Evolutionary conservation across 169 alveolate genomes (phyloP).

Genomic region (Cryptosporidium muris): DNA sequence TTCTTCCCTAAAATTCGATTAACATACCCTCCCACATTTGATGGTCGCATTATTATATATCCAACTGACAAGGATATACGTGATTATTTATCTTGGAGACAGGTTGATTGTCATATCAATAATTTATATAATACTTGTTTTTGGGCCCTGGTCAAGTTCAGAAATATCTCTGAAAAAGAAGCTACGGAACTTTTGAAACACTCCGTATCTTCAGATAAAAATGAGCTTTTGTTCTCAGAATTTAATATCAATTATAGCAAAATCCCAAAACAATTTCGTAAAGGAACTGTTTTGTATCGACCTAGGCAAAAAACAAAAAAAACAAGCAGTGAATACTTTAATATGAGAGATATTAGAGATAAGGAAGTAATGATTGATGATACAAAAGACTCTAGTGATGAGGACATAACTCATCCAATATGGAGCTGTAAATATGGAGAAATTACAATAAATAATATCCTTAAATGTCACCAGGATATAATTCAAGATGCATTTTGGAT

Average conservation of each 20-base stretch:
- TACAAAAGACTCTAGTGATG: not conserved
- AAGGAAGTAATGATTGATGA: not conserved
- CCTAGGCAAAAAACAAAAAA: conserved; percentile 60
- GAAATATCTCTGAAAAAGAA: conserved; percentile 84
- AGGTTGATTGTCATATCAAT: conserved; percentile 94
- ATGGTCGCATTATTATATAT: conserved; percentile 90
- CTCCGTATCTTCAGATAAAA: conserved; percentile 87
- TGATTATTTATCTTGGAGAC: conserved; percentile 92
- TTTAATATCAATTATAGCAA: conserved; percentile 90
- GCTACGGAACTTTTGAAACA: conserved; percentile 74
- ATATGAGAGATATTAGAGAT: conserved; percentile 44
- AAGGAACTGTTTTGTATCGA: conserved; percentile 81
- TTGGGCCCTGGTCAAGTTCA: conserved; percentile 91
- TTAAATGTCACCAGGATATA: conserved; percentile 33
- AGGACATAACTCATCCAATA: conserved; percentile 2
- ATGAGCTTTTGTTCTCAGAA: conserved; percentile 86
- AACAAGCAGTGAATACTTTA: conserved; percentile 71
- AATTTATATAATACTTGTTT: conserved; percentile 94
- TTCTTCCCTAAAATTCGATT: conserved; percentile 80
- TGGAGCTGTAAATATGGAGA: conserved; percentile 18
- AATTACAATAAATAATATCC: conserved; percentile 6
- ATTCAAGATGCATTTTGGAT: conserved; percentile 57
- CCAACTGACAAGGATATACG: conserved; percentile 88
- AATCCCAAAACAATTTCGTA: conserved; percentile 80
- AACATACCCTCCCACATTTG: conserved; percentile 90